Base-by-base conservation (phyloP, 2,329 filamentous ascomycete genomes). In the Penicillium rolfsii region DNA sequence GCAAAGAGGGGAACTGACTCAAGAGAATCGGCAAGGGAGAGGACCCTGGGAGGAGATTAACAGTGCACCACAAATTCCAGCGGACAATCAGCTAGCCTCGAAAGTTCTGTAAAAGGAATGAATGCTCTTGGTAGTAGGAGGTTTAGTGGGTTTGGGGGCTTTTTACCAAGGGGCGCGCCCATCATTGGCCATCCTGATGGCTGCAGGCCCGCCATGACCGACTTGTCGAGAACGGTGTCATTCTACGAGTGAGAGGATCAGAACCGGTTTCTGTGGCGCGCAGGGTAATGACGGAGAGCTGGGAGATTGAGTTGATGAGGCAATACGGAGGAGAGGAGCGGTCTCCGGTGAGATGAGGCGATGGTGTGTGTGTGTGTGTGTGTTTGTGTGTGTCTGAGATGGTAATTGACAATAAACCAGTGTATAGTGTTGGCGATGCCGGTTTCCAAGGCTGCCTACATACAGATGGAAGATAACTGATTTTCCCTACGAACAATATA, bases 181-280 rank as follows among this genome's bases (percentile, higher is more conserved):
- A 33, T 54, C 26, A 30, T 35, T 30, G 8, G 35, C 5, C 22
- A 3, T n/a, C 0, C 12, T 19, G 8, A 33, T 33, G 30, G 30
- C 38, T 33, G 36, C n/a, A 19, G 24, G 33, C 28, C 12, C 35
- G n/a, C 14, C 26, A 12, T 24, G 22, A 26, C 52, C 2, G 24
- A 40, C 24, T 9, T 5, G 7, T 54, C 52, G 36, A 54, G 43
- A 43, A 3, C 22, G 52, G 52, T 54, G 35, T 43, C 8, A 54
- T 33, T 28, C 52, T n/a, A 54, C 38, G 52, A 54, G 52, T n/a
- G 1, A 11, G 11, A 8, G 52, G 36, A 19, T 28, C 52, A 41
- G 35, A 30, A 54, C 52, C 52, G 38, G 52, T 28, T 30, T 43
- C 52, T 41, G 52, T 43, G 52, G 50, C 35, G 50, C 35, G 50